Evolutionary conservation across 768 basidiomycete species (phyloP), one percentile per base, ranked within the genome.

Genomic region (Vararia minispora): DNA sequence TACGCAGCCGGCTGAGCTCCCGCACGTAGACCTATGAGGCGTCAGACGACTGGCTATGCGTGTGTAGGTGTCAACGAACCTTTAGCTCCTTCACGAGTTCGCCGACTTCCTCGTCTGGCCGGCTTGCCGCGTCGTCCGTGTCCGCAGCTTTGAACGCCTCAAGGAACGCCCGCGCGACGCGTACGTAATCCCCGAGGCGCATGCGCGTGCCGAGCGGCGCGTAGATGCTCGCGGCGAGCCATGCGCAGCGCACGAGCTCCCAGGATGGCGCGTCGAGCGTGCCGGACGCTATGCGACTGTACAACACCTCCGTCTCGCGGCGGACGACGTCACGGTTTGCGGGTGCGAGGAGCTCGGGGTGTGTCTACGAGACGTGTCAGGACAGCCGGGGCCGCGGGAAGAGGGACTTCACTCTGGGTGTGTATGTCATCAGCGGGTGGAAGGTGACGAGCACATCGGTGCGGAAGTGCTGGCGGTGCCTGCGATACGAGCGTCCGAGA

Each of bases 361-460:
- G 73, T 35, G 72, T 66, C 84, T 82, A 45, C 10, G 22, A 9
- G 2, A 20, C 10, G 3, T 35, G 22, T 38, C 36, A 25, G 29
- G 10, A 11, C 20, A 28, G 12, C 2, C 18, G 27, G 33, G 33
- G 4, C 18, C 13, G 2, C 13, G 4, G 26, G 11, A 16, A 22
- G 22, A 13, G 12, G 39, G 6, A 23, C 22, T 43, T 39, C 42
- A 74, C 83, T 66, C 78, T 72, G 17, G 80, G 71, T 9, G 65
- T 63, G 49, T 86, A 82, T 28, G 54, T 66, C 52, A 84, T 64
- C 0, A 84, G 81, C 12, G 71, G 64, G 46, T 86, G 78, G 54
- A 85, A 88, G 3, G 80, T 82, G 16, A 92, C 82, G 33, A 92
- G 59, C 13, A 91, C 86, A 49, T 91, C 87, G 8, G 83, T 86